Evolutionary conservation across 345 rosid genomes (phyloP), one percentile per base, ranked within the genome.

Genomic region (Cochlearia excelsa): DNA sequence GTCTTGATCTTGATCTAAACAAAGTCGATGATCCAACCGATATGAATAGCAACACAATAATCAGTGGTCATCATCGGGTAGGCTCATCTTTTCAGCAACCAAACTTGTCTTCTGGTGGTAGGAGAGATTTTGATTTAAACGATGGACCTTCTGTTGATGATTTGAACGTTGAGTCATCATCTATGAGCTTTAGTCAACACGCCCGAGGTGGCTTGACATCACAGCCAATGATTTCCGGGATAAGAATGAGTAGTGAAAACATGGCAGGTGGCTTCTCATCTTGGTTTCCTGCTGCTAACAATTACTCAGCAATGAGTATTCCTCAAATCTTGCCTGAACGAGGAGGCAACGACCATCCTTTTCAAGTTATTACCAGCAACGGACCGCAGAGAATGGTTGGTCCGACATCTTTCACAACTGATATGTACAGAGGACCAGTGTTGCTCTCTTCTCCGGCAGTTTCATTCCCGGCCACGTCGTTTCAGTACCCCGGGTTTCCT

Each of bases 41-140:
- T 77, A 47, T 67, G 33, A 74, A 74, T 31, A 77, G 49, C 38
- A 49, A 66, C 7, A 69, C 74, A 47, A 61, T 70, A 8, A 74
- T 72, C 61, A 81, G 69, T 33, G 57, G 69, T 62, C 66, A 43
- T 42, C 80, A 16, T 16, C 23, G 74, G 66, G 2, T 68, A 8
- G 86, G 83, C 59, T 55, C 49, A 16, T 70, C 69, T 7, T 45
- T 72, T 66, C 76, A 54, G 65, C 70, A 77, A 31, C 51, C 51
- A 23, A 75, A 70, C 44, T 51, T 80, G 42, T 61, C 77, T 27
- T 34, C 68, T 34, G 53, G 68, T 55, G 54, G 57, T 33, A 57
- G 48, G 40, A 77, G 87, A 67, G 95, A 83, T 73, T 89, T 89
- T 46, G 99, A 93, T 70, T 76, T 93, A 82, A 93, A 93, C 52